phyloP scores from a whole-genome alignment of 2,329 filamentous ascomycete genomes.

The Pseudogymnoascus sp. region DNA sequence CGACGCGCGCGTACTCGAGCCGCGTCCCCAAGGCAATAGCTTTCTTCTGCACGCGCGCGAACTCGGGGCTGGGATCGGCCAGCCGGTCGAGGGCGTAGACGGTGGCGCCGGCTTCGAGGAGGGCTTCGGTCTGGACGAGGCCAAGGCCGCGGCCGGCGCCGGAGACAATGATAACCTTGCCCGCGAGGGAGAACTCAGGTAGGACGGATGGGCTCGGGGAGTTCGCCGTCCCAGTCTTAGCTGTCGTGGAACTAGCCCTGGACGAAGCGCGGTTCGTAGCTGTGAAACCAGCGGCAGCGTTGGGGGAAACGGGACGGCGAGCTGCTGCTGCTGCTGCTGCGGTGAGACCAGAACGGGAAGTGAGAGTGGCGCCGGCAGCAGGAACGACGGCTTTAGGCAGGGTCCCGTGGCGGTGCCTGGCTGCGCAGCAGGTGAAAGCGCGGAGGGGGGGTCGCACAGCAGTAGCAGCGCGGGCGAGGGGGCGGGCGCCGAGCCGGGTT shows the following conservation, averaged over 20 bases:
- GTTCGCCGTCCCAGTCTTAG: neutral
- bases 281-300: neutral
- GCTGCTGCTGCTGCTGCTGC: neutral
- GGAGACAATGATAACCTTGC: constrained; percentile 60
- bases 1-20: constrained; percentile 58
- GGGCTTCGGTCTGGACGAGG: constrained; percentile 62
- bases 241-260: neutral
- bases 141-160: constrained; percentile 66
- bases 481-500: neutral
- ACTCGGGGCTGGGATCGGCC: constrained; percentile 41
- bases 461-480: neutral
- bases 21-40: constrained; percentile 53
- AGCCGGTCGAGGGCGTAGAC: constrained; percentile 37
- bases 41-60: constrained; percentile 48
- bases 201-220: neutral
- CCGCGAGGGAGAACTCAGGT: constrained; percentile 61
- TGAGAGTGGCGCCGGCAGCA: neutral
- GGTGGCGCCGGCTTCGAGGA: constrained; percentile 66
- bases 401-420: neutral
- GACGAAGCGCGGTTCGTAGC: neutral
- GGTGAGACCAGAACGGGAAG: neutral
- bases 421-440: neutral
- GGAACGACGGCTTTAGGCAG: neutral
- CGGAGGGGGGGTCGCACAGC: neutral
- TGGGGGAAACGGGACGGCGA: neutral